Evolutionary conservation across 1,139 yeast species (phyloP).

Genomic region (Candida buenavistaensis): DNA sequence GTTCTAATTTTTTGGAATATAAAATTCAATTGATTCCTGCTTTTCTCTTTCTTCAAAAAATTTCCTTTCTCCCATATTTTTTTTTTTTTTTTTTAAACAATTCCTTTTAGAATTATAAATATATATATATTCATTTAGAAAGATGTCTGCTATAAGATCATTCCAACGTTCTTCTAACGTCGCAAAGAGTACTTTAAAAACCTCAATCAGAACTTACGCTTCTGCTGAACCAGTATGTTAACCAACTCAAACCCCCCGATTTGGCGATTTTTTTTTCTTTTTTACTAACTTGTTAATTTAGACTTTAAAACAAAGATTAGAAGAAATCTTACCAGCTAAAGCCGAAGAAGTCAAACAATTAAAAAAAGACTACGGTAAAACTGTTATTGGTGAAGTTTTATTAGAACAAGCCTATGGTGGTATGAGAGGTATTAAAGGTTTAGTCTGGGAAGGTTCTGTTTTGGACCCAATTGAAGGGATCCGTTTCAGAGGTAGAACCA

Average conservation of each 20-base stretch:
- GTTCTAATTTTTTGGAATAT: conserved; percentile 3
- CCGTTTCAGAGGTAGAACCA: conserved; percentile 97
- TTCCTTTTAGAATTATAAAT: not conserved
- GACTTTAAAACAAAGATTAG: conserved; percentile 89
- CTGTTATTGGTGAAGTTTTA: conserved; percentile 90
- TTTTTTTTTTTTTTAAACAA: not conserved
- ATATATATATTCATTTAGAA: conserved; percentile 3
- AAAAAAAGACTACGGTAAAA: conserved; percentile 85
- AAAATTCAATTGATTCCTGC: conserved; percentile 7
- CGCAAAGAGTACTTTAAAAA: conserved; percentile 35
- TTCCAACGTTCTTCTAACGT: conserved; percentile 35
- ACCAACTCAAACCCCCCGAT: no score
- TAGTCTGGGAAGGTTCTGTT: conserved; percentile 99
- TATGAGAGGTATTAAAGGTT: conserved; percentile 97
- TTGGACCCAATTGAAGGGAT: conserved; percentile 98
- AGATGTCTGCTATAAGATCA: conserved; percentile 43
- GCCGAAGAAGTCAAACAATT: conserved; percentile 89
- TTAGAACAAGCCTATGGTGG: conserved; percentile 99
- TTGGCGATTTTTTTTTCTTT: no score
- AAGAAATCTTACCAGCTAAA: conserved; percentile 88
- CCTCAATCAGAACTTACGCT: conserved; percentile 45
- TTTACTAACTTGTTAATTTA: conserved; percentile 17
- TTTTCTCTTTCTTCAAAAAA: conserved; percentile 3
- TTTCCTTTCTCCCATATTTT: conserved; percentile 4
- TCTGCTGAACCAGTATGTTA: conserved; percentile 58